A percentile compares a stretch with the other conserved stretches of the same genome.
Evolutionary conservation across 2,329 filamentous ascomycete species (phyloP).

Genomic region (Fusarium beomiforme): DNA sequence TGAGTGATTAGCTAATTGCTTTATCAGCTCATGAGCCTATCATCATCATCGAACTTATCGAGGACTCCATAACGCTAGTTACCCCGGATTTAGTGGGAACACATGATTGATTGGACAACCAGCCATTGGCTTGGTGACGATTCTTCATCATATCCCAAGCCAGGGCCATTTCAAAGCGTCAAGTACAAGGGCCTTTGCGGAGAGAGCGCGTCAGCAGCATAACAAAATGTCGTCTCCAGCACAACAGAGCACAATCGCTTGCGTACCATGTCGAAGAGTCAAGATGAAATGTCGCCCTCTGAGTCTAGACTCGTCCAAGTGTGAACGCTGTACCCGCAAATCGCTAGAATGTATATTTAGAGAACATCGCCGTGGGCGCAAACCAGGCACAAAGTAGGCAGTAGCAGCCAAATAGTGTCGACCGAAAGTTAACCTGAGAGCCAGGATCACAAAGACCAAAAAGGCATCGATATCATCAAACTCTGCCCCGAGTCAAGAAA

Average conservation of each 20-base stretch:
- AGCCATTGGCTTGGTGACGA: background rate
- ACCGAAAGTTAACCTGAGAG: accelerated
- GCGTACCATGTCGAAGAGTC: background rate
- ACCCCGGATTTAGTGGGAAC: background rate
- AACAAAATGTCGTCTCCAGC: background rate
- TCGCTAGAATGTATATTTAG: background rate
- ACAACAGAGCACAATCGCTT: background rate
- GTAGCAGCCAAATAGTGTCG: background rate
- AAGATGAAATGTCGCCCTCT: background rate
- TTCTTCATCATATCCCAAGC: too few relatives aligned
- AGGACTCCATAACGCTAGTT: accelerated
- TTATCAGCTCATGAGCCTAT: background rate
- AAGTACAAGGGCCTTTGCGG: background rate
- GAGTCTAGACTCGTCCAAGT: background rate
- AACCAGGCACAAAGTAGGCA: background rate
- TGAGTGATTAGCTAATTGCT: accelerated
- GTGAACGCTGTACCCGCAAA: background rate
- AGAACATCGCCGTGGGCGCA: background rate
- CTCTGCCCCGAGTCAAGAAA: background rate
- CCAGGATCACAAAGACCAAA: background rate
- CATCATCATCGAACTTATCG: accelerated
- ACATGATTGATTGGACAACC: background rate
- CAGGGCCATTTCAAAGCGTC: background rate
- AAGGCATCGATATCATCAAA: background rate
- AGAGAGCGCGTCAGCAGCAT: accelerated